phyloP scores from a whole-genome alignment of 2,329 filamentous ascomycete species.

The Apiospora saccharicola region DNA sequence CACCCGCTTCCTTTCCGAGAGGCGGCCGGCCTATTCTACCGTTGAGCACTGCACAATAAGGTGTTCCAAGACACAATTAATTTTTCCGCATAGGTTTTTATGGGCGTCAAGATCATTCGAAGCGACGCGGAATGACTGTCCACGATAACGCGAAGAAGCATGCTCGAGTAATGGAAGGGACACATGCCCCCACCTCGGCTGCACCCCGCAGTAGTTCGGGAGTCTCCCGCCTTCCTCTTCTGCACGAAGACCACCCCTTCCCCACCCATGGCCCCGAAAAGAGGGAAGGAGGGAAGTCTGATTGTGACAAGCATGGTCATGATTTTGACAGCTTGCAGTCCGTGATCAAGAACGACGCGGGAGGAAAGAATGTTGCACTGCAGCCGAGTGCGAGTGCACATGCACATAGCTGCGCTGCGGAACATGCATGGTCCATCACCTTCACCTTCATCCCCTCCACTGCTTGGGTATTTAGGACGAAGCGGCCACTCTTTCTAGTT shows the following conservation, averaged over 20 bases:
- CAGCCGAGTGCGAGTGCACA: conserved; percentile 5
- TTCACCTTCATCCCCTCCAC: neutral
- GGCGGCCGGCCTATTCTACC: neutral
- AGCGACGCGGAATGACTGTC: neutral
- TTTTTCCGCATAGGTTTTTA: neutral
- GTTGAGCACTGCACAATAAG: neutral
- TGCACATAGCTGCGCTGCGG: neutral
- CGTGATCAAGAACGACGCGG: neutral
- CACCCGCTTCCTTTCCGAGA: conserved; percentile 1
- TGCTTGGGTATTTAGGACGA: conserved; percentile 10
- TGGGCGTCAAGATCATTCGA: neutral
- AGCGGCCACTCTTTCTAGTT: neutral
- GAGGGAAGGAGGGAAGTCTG: neutral
- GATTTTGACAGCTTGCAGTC: neutral
- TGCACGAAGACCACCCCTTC: neutral
- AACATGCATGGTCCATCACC: neutral
- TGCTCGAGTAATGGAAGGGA: neutral
- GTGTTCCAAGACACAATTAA: neutral
- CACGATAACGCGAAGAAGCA: neutral
- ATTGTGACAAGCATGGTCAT: neutral
- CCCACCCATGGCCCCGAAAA: neutral
- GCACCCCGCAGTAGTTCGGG: conserved; percentile 16
- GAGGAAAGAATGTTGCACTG: conserved; percentile 11
- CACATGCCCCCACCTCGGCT: neutral
- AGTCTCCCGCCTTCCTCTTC: neutral